Conservation (phyloP, 345 rosid species). For the Gossypium herbaceum region DNA sequence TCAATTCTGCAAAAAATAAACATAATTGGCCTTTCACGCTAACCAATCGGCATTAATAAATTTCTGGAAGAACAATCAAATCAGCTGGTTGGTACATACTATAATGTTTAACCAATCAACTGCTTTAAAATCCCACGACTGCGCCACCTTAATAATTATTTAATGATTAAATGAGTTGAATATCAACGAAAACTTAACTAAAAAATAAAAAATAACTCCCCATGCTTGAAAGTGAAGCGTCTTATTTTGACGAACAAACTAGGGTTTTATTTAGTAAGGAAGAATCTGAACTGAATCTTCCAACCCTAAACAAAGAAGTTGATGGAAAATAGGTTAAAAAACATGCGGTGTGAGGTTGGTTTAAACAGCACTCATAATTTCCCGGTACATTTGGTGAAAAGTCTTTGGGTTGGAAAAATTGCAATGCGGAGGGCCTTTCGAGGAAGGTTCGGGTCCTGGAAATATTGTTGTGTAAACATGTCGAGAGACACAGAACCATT, state of each 20-base stretch:
- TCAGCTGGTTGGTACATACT: not conserved
- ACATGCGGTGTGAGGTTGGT: too few species aligned
- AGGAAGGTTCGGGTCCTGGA: too few species aligned
- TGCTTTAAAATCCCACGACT: not conserved
- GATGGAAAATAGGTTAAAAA: too few species aligned
- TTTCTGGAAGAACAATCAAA: not conserved
- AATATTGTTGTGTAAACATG: too few species aligned
- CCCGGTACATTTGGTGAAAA: too few species aligned
- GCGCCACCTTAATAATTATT: not conserved
- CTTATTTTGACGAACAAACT: not conserved
- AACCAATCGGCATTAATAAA: not conserved
- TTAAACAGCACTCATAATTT: too few species aligned
- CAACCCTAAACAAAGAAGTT: not conserved
- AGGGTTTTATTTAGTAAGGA: not conserved
- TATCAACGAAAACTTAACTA: not conserved
- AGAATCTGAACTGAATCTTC: slow-evolving; percentile 11
- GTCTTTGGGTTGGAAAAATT: too few species aligned
- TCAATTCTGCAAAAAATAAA: not conserved
- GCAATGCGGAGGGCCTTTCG: too few species aligned
- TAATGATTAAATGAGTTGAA: not conserved
- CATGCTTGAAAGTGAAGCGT: not conserved
- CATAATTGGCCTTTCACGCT: not conserved
- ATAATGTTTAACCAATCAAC: not conserved
- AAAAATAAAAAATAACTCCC: not conserved
- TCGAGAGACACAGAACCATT: too few species aligned